Evolutionary conservation across 2,329 filamentous ascomycete species (phyloP), one percentile per base, ranked within the genome.

Genomic region (Monosporascus sp.): DNA sequence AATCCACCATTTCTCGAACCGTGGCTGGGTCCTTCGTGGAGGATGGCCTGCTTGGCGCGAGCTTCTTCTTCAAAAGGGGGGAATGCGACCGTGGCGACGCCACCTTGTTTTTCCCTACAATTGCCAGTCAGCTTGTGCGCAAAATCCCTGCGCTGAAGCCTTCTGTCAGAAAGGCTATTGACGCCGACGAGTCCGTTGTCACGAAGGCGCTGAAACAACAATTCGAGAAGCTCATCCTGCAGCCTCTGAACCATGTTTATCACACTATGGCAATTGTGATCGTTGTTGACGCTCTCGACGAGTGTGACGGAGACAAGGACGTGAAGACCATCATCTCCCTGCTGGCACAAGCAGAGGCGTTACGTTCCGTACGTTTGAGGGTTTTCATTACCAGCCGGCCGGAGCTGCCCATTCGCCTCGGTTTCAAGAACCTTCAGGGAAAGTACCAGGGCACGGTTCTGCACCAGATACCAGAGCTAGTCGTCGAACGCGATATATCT

Each of bases 351-450:
- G 22, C 22, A 24, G 5, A 24, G 17, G 5, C 36, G 36, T 7
- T 58, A 18, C 52, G 31, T 49, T 58, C 54, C 25, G 27, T 59
- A 14, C 51, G 47, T 24, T 45, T 74, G 8, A 66, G 62, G 48
- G 50, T 73, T 3, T 73, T 77, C 27, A 18, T 77, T 0, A 77
- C 74, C 0, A 77, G 73, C 45, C 63, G 75, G 11, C 74, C 74
- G 0, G 70, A 77, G 22, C 50, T 73, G 2, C 65, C 67, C 0
- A 65, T 76, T 22, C 67, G 70, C 0, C 57, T 71, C 11, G 67
- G 70, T 0, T 76, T 78, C 39, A 51, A 52, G 0, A 8, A 59
- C 1, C 59, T 72, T 5, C 15, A 58, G 3, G 64, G 62, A 36
- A 63, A 36, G 0, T 67, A 64, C 52, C 60, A 68, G 48, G 59